A percentile compares a stretch with the other conserved stretches of the same genome.
Evolutionary conservation across 805 yeast species (phyloP).

Genomic region (Nadsonia fulvescens): DNA sequence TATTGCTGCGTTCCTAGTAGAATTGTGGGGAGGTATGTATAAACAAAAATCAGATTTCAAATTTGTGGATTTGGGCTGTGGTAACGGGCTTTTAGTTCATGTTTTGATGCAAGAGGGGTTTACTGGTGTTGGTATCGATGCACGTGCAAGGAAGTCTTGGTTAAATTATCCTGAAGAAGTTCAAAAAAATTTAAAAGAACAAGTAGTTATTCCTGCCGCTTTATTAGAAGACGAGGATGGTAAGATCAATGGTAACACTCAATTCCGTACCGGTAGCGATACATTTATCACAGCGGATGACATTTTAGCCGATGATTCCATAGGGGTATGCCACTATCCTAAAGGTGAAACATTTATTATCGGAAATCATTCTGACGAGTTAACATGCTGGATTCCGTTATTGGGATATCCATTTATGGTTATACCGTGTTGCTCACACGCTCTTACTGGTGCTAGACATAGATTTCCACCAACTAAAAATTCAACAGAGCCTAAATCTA

Average conservation of each 20-base stretch:
- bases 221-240: constrained; percentile 37
- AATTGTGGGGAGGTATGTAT: constrained; percentile 52
- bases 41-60: constrained; percentile 28
- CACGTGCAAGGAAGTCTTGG: constrained; percentile 83
- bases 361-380: constrained; percentile 90
- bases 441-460: constrained; percentile 54
- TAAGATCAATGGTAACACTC: too few species aligned
- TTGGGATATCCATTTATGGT: constrained; percentile 66
- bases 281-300: constrained; percentile 1
- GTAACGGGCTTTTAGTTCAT: constrained; percentile 75
- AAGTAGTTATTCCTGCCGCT: constrained; percentile 65
- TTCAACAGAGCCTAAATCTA: constrained; percentile 27
- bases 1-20: constrained; percentile 84
- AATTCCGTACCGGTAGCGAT: too few species aligned
- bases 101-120: constrained; percentile 65
- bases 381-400: constrained; percentile 89
- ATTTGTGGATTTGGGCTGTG: constrained; percentile 87
- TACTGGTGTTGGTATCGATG: constrained; percentile 74
- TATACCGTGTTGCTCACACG: constrained; percentile 90
- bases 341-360: constrained; percentile 58
- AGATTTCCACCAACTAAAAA: constrained; percentile 30
- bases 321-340: too few species aligned
- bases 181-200: constrained; percentile 43
- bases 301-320: constrained; percentile 3
- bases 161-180: constrained; percentile 47